Conservation (phyloP, 305 asterid species). For the Ilex paraguariensis region DNA sequence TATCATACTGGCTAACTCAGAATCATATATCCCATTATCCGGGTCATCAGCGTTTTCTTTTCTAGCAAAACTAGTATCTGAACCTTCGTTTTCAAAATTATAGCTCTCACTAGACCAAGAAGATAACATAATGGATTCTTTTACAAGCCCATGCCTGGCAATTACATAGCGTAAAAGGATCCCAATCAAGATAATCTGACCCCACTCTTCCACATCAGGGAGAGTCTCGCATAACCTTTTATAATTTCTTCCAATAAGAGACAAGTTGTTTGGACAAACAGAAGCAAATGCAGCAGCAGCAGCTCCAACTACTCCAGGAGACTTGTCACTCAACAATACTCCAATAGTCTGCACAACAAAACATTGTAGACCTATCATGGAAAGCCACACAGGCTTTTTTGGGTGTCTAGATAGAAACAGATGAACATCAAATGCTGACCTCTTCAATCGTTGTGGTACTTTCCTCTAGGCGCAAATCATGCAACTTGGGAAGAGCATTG, state of each 20-base stretch:
- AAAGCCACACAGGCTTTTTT: too few species aligned
- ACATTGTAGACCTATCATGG: constrained; percentile 1
- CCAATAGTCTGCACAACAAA: constrained; percentile 64
- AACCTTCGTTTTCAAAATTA: constrained; percentile 34
- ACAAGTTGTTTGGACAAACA: constrained; percentile 79
- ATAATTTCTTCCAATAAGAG: constrained; percentile 76
- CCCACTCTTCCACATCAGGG: constrained; percentile 99
- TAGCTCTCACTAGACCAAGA: constrained; percentile 29
- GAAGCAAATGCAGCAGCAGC: constrained; percentile 95
- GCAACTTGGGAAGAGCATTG: constrained; percentile 88
- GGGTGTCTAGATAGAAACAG: not conserved
- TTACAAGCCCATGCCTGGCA: constrained; percentile 90
- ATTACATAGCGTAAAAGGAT: constrained; percentile 78
- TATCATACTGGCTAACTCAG: constrained; percentile 65
- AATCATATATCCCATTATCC: constrained; percentile 24
- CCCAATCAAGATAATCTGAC: constrained; percentile 83
- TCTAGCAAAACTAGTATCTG: constrained; percentile 31
- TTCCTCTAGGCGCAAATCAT: constrained; percentile 89
- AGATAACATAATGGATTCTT: constrained; percentile 73
- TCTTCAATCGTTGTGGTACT: constrained; percentile 63
- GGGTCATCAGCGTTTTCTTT: constrained; percentile 28
- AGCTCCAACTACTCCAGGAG: constrained; percentile 97
- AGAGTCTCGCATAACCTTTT: constrained; percentile 85
- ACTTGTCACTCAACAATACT: constrained; percentile 76
- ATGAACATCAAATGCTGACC: constrained; percentile 37